Percentiles rank a stretch among this genome's conserved stretches.
Evolutionary conservation across 164 flowering plant genomes (phyloP).

Genomic region (Kingdonia uniflora): DNA sequence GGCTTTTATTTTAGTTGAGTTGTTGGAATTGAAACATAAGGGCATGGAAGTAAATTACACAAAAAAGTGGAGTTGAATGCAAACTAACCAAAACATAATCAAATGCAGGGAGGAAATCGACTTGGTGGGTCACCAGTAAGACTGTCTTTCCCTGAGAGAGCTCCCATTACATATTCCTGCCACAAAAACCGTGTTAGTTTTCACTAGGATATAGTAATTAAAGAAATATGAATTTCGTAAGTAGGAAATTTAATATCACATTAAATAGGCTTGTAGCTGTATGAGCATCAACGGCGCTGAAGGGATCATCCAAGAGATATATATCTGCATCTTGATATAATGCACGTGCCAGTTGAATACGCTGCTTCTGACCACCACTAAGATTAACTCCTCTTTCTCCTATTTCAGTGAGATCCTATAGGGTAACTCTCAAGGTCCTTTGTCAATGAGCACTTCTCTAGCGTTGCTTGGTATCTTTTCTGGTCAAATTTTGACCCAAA

Average conservation of each 20-base stretch:
- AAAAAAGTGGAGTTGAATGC: too few species aligned
- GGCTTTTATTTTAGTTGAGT: too few species aligned
- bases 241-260: constrained; percentile 28
- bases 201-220: neutral
- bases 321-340: constrained; percentile 77
- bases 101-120: constrained; percentile 82
- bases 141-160: constrained; percentile 62
- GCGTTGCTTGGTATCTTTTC: constrained; percentile 38
- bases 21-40: too few species aligned
- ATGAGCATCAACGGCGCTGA: constrained; percentile 93
- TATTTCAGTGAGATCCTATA: constrained; percentile 72
- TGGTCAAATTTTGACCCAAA: constrained; percentile 58
- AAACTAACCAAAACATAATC: constrained; percentile 64
- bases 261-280: constrained; percentile 67
- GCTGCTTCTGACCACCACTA: constrained; percentile 93
- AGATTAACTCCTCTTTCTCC: constrained; percentile 90
- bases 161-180: constrained; percentile 75
- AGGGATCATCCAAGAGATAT: constrained; percentile 82
- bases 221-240: neutral
- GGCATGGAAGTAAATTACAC: too few species aligned
- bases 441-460: constrained; percentile 51
- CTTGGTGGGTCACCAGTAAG: constrained; percentile 89
- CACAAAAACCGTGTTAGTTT: constrained; percentile 7
- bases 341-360: constrained; percentile 89
- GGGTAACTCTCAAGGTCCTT: constrained; percentile 76